Base-by-base conservation (phyloP, 2,329 filamentous ascomycete species). In the Talaromyces funiculosus region DNA sequence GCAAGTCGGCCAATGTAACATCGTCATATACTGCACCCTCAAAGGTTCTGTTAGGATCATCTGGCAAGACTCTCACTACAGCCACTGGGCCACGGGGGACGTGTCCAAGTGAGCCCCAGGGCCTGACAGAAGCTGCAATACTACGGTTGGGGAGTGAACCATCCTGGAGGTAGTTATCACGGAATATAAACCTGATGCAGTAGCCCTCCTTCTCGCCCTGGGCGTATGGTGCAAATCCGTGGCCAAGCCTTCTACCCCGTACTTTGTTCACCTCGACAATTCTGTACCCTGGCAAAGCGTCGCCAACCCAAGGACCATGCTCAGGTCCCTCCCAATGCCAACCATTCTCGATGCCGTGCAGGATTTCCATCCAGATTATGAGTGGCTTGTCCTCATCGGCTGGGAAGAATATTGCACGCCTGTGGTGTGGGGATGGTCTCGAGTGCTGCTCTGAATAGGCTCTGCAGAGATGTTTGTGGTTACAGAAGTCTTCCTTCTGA, bases 401-500 rank as follows among this genome's bases (percentile, higher is more conserved):
- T 12, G 57, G 60, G 26, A 62, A 62, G 53, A 54, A 60, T 24
- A 63, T 62, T 4, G 53, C 62, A 16, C 60, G 53, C 40, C 40
- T 60, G 29, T 62, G 57, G 6, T 60, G n/a, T 3, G 37, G 22
- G 14, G 62, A 62, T 5, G 60, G 62, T 16, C 62, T 45, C 12
- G 8, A 38, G 22, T 47, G 16, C 29, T 53, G 60, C n/a, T 38
- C 22, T 7, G 62, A 38, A 35, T 58, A 59, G 7, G 53, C 6
- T 33, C 51, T 58, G 57, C 62, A 64, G 29, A 64, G 57, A 24
- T 55, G 53, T 14, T 62, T 60, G 40, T 64, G 60, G 18, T 42
- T 43, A n/a, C n/a, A n/a, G n/a, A 53, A 64, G 16, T 64, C 62
- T 8, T 14, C 49, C 22, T 64, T 59, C 88, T 54, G 53, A 12